Percentiles rank a stretch among this genome's conserved stretches.
These are phyloP conservation scores for Neurospora sp. DNA, from an alignment of 495 filamentous ascomycete species.

Conservation along the genomic window DNA sequence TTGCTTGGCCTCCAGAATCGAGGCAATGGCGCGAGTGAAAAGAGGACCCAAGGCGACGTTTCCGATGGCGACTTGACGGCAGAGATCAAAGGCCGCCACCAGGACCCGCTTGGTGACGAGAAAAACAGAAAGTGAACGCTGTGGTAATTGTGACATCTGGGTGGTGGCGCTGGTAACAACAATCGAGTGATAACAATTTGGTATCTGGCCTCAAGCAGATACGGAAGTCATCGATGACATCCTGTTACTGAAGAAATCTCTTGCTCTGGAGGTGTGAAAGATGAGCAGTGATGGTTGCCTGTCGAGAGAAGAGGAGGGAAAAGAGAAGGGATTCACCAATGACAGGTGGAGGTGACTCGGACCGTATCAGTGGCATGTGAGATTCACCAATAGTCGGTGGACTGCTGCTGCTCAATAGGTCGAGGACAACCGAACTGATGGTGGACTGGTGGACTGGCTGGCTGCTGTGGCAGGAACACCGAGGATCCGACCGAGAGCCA, in stretches of 20 bases:
- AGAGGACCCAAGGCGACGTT: constrained; percentile 31
- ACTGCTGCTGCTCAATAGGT: too few species aligned
- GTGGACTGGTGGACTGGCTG: too few species aligned
- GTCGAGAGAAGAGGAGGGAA: neutral
- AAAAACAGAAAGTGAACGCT: too few species aligned
- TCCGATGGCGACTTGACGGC: constrained; percentile 1
- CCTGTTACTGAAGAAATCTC: neutral
- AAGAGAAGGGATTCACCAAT: constrained; percentile 17
- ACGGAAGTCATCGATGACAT: neutral
- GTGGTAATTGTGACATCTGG: too few species aligned
- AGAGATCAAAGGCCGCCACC: neutral
- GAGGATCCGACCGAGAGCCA: too few species aligned
- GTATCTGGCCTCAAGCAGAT: neutral
- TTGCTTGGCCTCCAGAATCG: neutral
- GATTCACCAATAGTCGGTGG: constrained; percentile 22
- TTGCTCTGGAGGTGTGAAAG: neutral
- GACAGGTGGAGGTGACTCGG: constrained; percentile 27
- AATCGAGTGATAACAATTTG: too few species aligned
- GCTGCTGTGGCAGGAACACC: too few species aligned
- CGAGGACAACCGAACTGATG: too few species aligned
- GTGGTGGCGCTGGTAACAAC: too few species aligned
- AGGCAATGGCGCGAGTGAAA: constrained; percentile 19
- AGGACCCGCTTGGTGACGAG: too few species aligned
- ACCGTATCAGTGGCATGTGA: constrained; percentile 27
- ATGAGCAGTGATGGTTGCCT: neutral